Evolutionary conservation across 2,329 filamentous ascomycete genomes (phyloP), one percentile per base, ranked within the genome.

Genomic region (Metarhizium guizhouense): DNA sequence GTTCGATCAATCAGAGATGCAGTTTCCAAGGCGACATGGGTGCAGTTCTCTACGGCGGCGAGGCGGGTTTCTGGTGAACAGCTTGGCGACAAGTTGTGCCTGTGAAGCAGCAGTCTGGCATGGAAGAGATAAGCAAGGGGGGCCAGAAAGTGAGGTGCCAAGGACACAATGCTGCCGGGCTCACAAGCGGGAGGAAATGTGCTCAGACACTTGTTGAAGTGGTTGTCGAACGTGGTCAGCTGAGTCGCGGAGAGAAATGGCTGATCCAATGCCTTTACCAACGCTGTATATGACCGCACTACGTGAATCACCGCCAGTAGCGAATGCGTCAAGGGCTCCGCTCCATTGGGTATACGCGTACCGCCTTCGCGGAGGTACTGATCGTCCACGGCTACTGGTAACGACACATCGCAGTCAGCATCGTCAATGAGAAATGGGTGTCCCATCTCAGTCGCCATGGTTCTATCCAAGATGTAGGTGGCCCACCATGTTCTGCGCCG

Each of bases 401-500:
- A 80, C 25, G 82, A 78, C 6, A 92, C 85, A 62, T 96, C 90
- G 74, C 90, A 96, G 69, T 97, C 93, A 36, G 83, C 80, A 63
- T 97, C 93, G 65, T 92, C 81, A 65, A 97, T 95, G 60, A 92
- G 72, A 55, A 88, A 82, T 0, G 93, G 90, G 52, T 87, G 84
- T 8, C 90, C 88, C 38, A 91, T 78, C 67, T 96, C 92, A 13
- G 95, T 76, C 0, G 90, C 85, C 52, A 95, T 74, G 30, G 88
- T 80, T 59, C 91, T 84, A 72, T 99, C 94, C 74, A 92, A 84
- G 48, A 90, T 83, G 71, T 97, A 97, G 56, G 96, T 83, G 14
- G 89, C 84, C 91, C 94, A 99, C 93, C 93, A 99, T 2, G 94
- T 83, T 55, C 92, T 81, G 58, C 88, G 84, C 54, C 92, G 84